Conservation (phyloP, 768 basidiomycete genomes). For the Dacryopinax primogenitus region DNA sequence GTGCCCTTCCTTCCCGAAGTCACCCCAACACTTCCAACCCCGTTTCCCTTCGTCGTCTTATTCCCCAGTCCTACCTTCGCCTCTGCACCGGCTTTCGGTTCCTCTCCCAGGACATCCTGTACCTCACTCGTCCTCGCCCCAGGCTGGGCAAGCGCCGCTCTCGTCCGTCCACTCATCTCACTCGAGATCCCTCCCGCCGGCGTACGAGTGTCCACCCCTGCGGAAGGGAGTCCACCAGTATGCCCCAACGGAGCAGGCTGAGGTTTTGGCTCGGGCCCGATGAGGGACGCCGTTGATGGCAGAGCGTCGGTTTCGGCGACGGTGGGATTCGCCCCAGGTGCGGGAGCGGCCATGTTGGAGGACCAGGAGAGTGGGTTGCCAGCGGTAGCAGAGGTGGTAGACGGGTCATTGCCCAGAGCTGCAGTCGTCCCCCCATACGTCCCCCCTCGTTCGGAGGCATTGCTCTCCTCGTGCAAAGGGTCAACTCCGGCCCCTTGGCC, state of each 20-base stretch:
- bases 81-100: too few species aligned
- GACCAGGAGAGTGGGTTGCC: not conserved
- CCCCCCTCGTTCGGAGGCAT: too few species aligned
- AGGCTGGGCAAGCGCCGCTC: not conserved
- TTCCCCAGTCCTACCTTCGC: too few species aligned
- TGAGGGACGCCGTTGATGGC: not conserved
- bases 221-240: not conserved
- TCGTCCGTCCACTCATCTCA: not conserved
- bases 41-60: not conserved
- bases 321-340: not conserved
- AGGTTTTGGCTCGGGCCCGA: slow-evolving; percentile 3
- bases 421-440: too few species aligned
- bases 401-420: not conserved
- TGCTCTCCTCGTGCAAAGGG: too few species aligned
- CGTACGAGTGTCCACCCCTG: not conserved
- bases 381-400: not conserved
- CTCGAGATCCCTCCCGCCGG: not conserved
- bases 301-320: not conserved
- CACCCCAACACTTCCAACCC: not conserved
- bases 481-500: too few species aligned
- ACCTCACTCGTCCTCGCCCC: too few species aligned
- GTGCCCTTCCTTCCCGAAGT: not conserved
- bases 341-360: not conserved
- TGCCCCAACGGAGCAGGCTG: too few species aligned
- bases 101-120: too few species aligned